A percentile compares a stretch with the other conserved stretches of the same genome.
These are phyloP conservation scores for Coemansia sp. DNA, from an alignment of 192 early-diverging fungal genomes.

Conservation along the genomic window DNA sequence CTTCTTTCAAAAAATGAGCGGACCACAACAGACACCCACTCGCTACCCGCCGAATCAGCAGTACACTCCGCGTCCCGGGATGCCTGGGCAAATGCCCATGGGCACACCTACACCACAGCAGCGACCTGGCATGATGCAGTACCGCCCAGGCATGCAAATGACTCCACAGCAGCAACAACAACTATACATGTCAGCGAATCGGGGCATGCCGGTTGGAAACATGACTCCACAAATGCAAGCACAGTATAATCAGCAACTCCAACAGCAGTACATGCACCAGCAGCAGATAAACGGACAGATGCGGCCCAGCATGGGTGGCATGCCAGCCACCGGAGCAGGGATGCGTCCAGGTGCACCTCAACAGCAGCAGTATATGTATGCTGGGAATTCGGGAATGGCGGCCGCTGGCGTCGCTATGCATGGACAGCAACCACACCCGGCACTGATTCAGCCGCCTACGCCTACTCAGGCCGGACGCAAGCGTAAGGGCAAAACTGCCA, in stretches of 20 bases:
- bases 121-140: conserved; percentile 34
- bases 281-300: conserved; percentile 25
- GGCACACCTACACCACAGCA: conserved; percentile 23
- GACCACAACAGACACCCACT: conserved; percentile 38
- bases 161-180: conserved; percentile 16
- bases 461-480: conserved; percentile 18
- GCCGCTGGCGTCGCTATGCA: conserved; percentile 24
- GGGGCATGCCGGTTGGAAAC: neutral
- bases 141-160: conserved; percentile 23
- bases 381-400: conserved; percentile 25
- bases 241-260: conserved; percentile 22
- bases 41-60: conserved; percentile 33
- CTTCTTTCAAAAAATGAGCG: conserved; percentile 31
- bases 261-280: conserved; percentile 34
- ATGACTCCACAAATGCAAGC: conserved; percentile 31
- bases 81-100: conserved; percentile 23
- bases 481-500: conserved; percentile 21
- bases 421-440: conserved; percentile 34
- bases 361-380: conserved; percentile 29
- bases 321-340: conserved; percentile 2
- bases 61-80: conserved; percentile 27
- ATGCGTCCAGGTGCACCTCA: conserved; percentile 18
- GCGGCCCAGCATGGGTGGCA: conserved; percentile 18
- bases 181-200: conserved; percentile 17
- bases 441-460: conserved; percentile 28